Base-by-base conservation (phyloP, 225 moss, liverwort and hornwort genomes). In the Antitrichia curtipendula region DNA sequence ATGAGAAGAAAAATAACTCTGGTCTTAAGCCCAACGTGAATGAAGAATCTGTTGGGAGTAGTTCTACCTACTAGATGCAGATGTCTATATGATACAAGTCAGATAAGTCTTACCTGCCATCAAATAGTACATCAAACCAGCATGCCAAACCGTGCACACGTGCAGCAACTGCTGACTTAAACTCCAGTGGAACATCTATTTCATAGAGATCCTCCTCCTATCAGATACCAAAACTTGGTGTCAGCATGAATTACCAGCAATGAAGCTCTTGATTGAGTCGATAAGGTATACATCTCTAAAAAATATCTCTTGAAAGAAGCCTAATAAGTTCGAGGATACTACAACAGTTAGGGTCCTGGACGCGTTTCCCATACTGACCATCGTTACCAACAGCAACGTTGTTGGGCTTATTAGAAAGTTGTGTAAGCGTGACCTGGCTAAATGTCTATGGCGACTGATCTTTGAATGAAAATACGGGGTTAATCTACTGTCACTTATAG, bases 191-290 rank as follows among this genome's bases (percentile, higher is more conserved):
- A 23, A 95, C 73, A 53, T 95, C 93, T 77, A 95, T 95, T 75
- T 93, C 93, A 78, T 91, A 95, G 19, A 93, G 91, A 88, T 95
- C 93, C 88, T 95, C 95, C 87, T 95, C 95, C 92, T 95, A 80
- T 83, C 60, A 90, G 47, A 83, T 80, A 75, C 66, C 75, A 64
- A 75, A 76, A 75, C 43, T 83, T 28, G 54, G 19, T 52, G 77
- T 86, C 78, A 79, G 84, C 50, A 82, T 47, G 65, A 50, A 79
- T 50, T 58, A 47, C 40, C 68, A 23, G 23, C 32, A 40, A 58
- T 71, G 23, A 56, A 38, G 41, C 76, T 54, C 18, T 18, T 18
- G 4, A 68, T 47, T 40, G 31, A 54, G 69, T 65, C 13, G 54
- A 45, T 53, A 11, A 66, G 82, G 66, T 36, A 25, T 28, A 12